phyloP scores from a whole-genome alignment of 805 yeast genomes.

The Kockiozyma suomiensis region DNA sequence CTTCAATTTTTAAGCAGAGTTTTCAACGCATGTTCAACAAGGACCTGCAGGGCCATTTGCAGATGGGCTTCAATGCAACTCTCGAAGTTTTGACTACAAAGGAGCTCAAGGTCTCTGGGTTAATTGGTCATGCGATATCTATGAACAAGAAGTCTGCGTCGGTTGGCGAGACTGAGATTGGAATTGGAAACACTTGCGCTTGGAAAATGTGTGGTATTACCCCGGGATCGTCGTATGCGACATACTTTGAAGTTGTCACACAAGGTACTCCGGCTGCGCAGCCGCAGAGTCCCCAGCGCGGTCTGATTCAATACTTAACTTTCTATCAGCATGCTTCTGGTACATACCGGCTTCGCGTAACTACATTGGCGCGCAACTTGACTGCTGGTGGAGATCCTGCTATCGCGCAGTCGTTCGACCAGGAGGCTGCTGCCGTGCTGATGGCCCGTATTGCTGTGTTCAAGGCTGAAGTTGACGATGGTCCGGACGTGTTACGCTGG shows the following conservation, averaged over 20 bases:
- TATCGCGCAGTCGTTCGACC: conserved; percentile 78
- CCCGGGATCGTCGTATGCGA: conserved; percentile 85
- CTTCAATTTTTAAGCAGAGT: conserved; percentile 91
- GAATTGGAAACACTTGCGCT: conserved; percentile 87
- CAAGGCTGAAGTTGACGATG: conserved; percentile 81
- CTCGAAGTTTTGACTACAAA: conserved; percentile 84
- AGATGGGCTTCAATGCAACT: conserved; percentile 88
- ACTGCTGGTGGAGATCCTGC: conserved; percentile 59
- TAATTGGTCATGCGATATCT: conserved; percentile 90
- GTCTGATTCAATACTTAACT: conserved; percentile 78
- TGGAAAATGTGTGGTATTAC: conserved; percentile 85
- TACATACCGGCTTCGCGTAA: conserved; percentile 81
- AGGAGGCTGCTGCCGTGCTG: conserved; percentile 95
- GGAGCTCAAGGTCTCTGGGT: conserved; percentile 86
- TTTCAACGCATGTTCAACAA: conserved; percentile 82
- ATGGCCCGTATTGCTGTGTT: conserved; percentile 89
- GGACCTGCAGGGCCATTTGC: conserved; percentile 83
- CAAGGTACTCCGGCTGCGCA: conserved; percentile 34
- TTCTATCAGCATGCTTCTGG: conserved; percentile 96
- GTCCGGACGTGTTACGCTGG: conserved; percentile 93
- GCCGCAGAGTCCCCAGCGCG: conserved; percentile 37
- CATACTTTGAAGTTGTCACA: conserved; percentile 74
- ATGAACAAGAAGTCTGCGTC: conserved; percentile 63
- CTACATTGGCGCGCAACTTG: conserved; percentile 67
- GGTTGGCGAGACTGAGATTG: conserved; percentile 90